Percentiles rank a stretch among this genome's conserved stretches.
phyloP scores from a whole-genome alignment of 2,329 filamentous ascomycete genomes.

The Calonectria crousiana region DNA sequence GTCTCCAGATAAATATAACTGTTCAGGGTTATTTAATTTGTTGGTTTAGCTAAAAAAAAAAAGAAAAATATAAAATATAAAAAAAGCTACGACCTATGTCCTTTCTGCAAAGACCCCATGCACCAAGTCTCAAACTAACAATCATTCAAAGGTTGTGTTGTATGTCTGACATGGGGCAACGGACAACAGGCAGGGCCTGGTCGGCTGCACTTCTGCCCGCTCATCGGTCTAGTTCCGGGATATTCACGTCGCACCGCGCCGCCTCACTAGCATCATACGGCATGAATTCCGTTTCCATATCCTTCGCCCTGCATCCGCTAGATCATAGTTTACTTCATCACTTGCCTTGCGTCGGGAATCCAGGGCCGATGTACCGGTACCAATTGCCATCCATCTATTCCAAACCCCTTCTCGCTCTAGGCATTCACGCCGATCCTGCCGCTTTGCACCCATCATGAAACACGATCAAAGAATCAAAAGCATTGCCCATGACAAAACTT shows the following conservation, averaged over 20 bases:
- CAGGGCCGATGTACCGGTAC: constrained; percentile 33
- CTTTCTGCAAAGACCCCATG: too few relatives aligned
- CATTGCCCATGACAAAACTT: not conserved
- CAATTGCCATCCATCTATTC: constrained; percentile 8
- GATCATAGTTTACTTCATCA: not conserved
- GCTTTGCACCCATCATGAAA: not conserved
- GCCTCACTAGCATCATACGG: not conserved
- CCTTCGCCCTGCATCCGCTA: not conserved
- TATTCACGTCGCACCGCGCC: not conserved
- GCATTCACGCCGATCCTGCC: not conserved
- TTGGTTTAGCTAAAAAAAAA: too few relatives aligned
- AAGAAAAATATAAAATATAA: too few relatives aligned
- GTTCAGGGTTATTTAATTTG: too few relatives aligned
- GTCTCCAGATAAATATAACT: too few relatives aligned
- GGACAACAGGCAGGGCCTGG: not conserved
- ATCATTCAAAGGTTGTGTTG: too few relatives aligned
- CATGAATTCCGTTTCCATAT: not conserved
- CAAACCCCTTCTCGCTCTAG: not conserved
- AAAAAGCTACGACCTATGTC: too few relatives aligned
- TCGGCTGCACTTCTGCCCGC: constrained; percentile 4
- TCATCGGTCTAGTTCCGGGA: not conserved
- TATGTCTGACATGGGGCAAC: not conserved
- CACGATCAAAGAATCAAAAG: not conserved
- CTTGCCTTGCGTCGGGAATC: constrained; percentile 21
- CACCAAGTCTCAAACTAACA: too few relatives aligned